Base-by-base conservation (phyloP, 169 alveolate genomes). In the Condylostoma magnum region DNA sequence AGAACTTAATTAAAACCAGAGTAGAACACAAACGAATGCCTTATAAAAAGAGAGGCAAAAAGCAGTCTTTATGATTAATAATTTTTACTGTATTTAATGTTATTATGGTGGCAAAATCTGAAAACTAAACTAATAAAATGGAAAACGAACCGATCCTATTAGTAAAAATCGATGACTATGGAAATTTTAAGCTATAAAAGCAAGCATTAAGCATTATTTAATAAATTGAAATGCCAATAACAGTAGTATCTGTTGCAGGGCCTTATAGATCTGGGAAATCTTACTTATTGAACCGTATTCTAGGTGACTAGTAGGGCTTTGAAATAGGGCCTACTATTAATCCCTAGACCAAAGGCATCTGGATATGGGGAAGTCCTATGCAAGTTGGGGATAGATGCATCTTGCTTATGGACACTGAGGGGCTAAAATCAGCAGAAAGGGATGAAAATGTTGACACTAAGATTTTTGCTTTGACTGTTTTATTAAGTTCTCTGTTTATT, bases 281-380 rank as follows among this genome's bases (percentile, higher is more conserved):
- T 34, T 89, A 70, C 56, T 76, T 91, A 20, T 70, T 91, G 82
- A 91, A 91, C 72, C 51, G 90, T 44, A 79, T 91, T 33, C 72
- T 81, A n/a, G 89, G 87, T 36, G 74, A 71, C 22, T 70, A 77
- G 79, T 70, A 80, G 50, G 91, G 94, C 0, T 91, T 91, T 68
- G 83, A 79, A 48, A 89, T 91, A 2, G 93, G 91, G n/a, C 77
- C 94, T 12, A 65, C 85, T 10, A 77, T 85, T 8, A 80, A 84
- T 41, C 91, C 96, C 3, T 91, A 95, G 57, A 91, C 96, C 6
- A 79, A 88, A 65, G 96, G 96, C 6, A 76, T 87, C 1, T 91
- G 94, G 96, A 71, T 91, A 55, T 87, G 90, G 87, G 82, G 90
- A 15, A 81, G 80, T 56, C 84, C 74, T 0, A 52, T 79, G 43